Evolutionary conservation across 1,284 basidiomycete species (phyloP), one percentile per base, ranked within the genome.

Genomic region (Gomphus sp.): DNA sequence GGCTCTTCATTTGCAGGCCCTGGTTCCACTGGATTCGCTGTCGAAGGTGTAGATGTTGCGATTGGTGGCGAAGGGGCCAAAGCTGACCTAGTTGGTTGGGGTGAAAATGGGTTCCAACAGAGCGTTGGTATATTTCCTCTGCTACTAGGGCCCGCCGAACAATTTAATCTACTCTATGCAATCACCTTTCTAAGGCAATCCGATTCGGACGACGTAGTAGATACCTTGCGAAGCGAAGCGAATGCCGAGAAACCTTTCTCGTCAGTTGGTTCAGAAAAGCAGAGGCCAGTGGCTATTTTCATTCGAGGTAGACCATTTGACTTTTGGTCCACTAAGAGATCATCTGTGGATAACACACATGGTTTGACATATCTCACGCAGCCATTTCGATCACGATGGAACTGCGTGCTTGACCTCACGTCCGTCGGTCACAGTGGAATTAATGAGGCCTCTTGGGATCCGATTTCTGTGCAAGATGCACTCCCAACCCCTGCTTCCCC

Each of bases 161-260:
- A 95, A 71, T 89, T 85, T 67, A 94, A 94, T 68, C 75, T 95
- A 22, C 78, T 96, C 7, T 95, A 94, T 65, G 85, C 87, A 0
- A 88, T 95, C 9, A 81, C 84, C 8, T 89, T 91, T 67, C 71
- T 89, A 63, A 77, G 78, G 14, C 77, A 80, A 2, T 81, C 84
- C 0, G 82, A 85, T 56, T 72, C 75, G 33, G 79, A 81, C 65
- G 75, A 73, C 16, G 41, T 51, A 25, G 59, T 55, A 47, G 49
- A 61, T 11, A 48, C 51, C 16, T 39, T 59, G 41, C 58, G 58
- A 37, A 36, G 39, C 22, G 58, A 55, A 16, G 52, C 52, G n/a
- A 48, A 22, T 37, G 31, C 16, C 10, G 58, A 48, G 33, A 48
- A 36, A 9, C 31, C 22, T 47, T n/a, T 16, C 6, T 44, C 52